Evolutionary conservation across 2,329 filamentous ascomycete genomes (phyloP).

Genomic region (Neofusicoccum umdonicola): DNA sequence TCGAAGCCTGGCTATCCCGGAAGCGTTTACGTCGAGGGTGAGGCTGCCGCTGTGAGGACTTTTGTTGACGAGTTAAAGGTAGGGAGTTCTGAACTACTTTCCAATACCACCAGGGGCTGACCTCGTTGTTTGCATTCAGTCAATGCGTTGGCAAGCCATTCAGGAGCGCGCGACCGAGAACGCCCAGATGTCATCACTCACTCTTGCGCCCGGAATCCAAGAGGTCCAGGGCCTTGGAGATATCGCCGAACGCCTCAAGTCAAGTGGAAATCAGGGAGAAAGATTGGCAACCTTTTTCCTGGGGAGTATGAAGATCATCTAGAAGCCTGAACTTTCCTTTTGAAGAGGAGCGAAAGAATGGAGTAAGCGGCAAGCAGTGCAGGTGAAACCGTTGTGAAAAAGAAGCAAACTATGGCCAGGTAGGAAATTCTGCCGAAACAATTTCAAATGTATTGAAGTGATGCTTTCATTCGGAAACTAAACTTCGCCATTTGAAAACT

Average conservation of each 20-base stretch:
- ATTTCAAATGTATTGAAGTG: no score
- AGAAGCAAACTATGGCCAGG: no score
- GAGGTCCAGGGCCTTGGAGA: constrained; percentile 15
- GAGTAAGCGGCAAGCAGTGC: no score
- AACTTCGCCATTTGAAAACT: no score
- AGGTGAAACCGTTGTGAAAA: no score
- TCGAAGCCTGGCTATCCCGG: constrained; percentile 17
- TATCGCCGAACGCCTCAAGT: constrained; percentile 6
- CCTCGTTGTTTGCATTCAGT: background rate
- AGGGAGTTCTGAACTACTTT: background rate
- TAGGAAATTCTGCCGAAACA: no score
- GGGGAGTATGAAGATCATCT: constrained; percentile 14
- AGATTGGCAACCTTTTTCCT: constrained; percentile 5
- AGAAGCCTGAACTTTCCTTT: no score
- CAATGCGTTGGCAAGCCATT: constrained; percentile 17
- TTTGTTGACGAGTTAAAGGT: constrained; percentile 18
- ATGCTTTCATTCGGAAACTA: no score
- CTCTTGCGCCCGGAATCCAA: background rate
- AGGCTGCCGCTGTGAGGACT: background rate
- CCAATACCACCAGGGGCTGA: no score
- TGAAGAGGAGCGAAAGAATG: no score
- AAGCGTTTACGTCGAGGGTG: constrained; percentile 15
- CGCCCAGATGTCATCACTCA: background rate
- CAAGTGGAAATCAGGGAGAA: background rate
- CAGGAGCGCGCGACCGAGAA: constrained; percentile 3